Conservation (phyloP, 331 rosid genomes). For the Quercus phellos region DNA sequence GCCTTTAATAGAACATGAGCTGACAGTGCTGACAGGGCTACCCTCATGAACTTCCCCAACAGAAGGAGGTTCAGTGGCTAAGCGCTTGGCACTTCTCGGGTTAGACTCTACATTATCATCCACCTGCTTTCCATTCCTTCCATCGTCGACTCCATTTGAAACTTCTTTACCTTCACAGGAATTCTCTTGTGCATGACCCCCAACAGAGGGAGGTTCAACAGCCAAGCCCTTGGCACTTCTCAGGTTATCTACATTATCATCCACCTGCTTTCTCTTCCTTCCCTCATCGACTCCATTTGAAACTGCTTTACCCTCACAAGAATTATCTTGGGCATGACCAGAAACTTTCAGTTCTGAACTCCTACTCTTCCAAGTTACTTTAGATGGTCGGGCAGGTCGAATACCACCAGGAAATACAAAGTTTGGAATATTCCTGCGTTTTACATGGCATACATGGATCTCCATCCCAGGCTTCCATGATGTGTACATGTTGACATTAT, state of each 20-base stretch:
- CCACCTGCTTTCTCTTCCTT: slow-evolving; percentile 60
- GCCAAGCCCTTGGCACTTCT: slow-evolving; percentile 35
- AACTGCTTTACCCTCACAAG: slow-evolving; percentile 37
- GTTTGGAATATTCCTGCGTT: slow-evolving; percentile 67
- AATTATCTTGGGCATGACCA: slow-evolving; percentile 45
- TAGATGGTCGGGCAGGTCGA: slow-evolving; percentile 57
- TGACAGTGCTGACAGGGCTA: slow-evolving; percentile 33
- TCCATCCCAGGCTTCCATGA: slow-evolving; percentile 73
- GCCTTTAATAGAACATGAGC: slow-evolving; percentile 38
- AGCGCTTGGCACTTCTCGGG: slow-evolving; percentile 35
- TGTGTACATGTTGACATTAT: slow-evolving; percentile 51
- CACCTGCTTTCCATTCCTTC: slow-evolving; percentile 54
- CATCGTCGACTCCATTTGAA: slow-evolving; percentile 39
- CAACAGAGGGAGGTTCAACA: slow-evolving; percentile 22
- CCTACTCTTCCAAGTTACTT: slow-evolving; percentile 50
- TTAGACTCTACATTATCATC: slow-evolving; percentile 47
- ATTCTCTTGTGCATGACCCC: slow-evolving; percentile 43
- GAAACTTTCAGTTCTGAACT: slow-evolving; percentile 52
- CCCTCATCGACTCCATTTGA: slow-evolving; percentile 38
- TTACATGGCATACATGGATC: slow-evolving; percentile 72
- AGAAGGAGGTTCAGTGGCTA: slow-evolving; percentile 25
- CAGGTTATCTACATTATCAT: slow-evolving; percentile 43
- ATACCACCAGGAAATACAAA: slow-evolving; percentile 79
- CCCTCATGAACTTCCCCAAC: slow-evolving; percentile 44
- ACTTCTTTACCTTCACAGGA: slow-evolving; percentile 36